Percentiles rank a stretch among this genome's conserved stretches.
Evolutionary conservation across 2,329 filamentous ascomycete species (phyloP).

Genomic region (Ilyonectria destructans): DNA sequence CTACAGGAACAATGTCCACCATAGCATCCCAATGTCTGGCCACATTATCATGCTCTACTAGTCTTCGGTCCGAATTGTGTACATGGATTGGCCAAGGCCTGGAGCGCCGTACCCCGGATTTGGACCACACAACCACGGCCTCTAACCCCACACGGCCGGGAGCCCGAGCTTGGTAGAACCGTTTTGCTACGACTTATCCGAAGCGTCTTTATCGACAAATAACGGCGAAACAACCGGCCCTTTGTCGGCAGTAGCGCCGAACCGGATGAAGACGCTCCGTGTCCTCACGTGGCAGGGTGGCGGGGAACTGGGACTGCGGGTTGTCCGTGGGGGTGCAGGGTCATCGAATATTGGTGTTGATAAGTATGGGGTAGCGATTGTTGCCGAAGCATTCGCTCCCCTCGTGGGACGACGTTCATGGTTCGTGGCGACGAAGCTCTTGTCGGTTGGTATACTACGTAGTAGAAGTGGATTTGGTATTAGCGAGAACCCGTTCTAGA

Average conservation of each 20-base stretch:
- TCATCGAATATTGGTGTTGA: conserved; percentile 1
- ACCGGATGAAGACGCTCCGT: conserved; percentile 10
- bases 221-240: conserved; percentile 8
- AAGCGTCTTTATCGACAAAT: background rate
- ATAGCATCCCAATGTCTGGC: background rate
- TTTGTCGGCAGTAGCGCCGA: conserved; percentile 13
- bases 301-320: background rate
- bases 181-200: background rate
- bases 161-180: background rate
- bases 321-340: conserved; percentile 5
- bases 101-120: background rate
- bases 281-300: conserved; percentile 1
- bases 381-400: background rate
- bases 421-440: background rate
- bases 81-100: conserved; percentile 1
- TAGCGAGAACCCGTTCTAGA: conserved; percentile 1
- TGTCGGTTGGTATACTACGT: background rate
- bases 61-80: background rate
- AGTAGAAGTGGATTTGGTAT: conserved; percentile 1
- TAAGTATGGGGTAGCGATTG: conserved; percentile 1
- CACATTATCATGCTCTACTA: conserved; percentile 2
- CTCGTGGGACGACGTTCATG: background rate
- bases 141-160: conserved; percentile 7
- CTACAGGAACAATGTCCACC: background rate
- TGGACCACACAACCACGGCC: background rate